Evolutionary conservation across 2,329 filamentous ascomycete genomes (phyloP), one percentile per base, ranked within the genome.

Genomic region (Teratosphaeria destructans): DNA sequence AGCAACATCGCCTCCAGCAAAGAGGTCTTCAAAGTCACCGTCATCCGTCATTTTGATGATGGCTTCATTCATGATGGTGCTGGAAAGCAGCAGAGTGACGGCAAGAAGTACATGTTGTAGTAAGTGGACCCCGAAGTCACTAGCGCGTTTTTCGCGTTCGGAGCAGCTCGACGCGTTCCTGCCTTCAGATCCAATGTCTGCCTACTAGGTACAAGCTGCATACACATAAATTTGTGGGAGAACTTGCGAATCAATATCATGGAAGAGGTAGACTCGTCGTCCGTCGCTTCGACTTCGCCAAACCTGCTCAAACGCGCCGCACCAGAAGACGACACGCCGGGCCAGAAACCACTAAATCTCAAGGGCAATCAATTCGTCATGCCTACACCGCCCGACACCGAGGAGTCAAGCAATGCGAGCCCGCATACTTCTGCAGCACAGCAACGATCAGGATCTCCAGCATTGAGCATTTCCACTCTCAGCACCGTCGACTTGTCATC

Each of bases 301-400:
- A 64, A 67, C 34, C 59, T 61, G 35, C 61, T 62, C 37, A 71
- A 71, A 58, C 66, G 70, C 19, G 29, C 63, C 55, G 65, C 67
- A 32, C 61, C 64, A 16, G 65, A 69, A 58, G 64, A 67, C 14
- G 58, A 63, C 29, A 62, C 62, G 14, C 62, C 63, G n/a, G 60
- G 59, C 16, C 63, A 65, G 57, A 69, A 66, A 52, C 69, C 66
- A 53, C 64, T 72, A 23, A 72, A 72, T 57, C 64, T 70, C 26
- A 70, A 68, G 55, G 70, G 70, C 27, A 65, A 60, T 10, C 70
- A 72, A 37, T 72, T 72, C 67, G 64, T 70, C 52, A 70, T 71
- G 67, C 68, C 69, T 10, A 71, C 70, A 16, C 68, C 69, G 29
- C 68, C 69, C 14, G 69, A 70, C 49, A 70, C 69, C 16, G 70